Evolutionary conservation across 2,329 filamentous ascomycete genomes (phyloP), one percentile per base, ranked within the genome.

Genomic region (Phialophora expanda): DNA sequence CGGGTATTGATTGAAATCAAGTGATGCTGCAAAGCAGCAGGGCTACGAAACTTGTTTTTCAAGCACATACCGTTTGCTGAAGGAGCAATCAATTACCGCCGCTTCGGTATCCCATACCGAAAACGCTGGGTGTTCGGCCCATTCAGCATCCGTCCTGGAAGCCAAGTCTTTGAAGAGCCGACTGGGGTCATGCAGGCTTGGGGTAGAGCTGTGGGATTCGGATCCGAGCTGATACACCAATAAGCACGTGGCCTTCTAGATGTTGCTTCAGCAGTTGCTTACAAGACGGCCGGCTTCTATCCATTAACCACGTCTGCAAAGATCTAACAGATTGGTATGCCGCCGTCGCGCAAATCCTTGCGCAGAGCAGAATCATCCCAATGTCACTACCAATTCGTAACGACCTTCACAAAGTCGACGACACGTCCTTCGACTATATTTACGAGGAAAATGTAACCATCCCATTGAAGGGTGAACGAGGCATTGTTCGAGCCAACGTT

Each of bases 381-480:
- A 54, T 54, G 51, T 54, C 51, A 4, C 51, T 54, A n/a, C 51
- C 61, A 38, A 50, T 70, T 5, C 53, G 65, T 12, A 50, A 63
- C 48, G 66, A 71, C 41, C 61, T 71, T 63, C 56, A 62, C 50
- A 65, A 58, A 32, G 38, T 69, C 65, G 68, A 78, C 71, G 67
- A 76, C 46, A 71, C 75, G 28, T 74, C 75, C 3, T 78, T 76
- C 57, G 67, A 74, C 7, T 85, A 85, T 74, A 77, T 86, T 62
- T 83, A 79, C 70, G 81, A 84, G 64, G 76, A 84, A 66, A 83
- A 85, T 76, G 81, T 79, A 7, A 79, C 78, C 0, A 79, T 85
- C 7, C 72, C 76, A 3, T 69, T 83, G 22, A 81, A 80, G 64
- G 75, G 72, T 41, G 72, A 70, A 5, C 72, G 76, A 28, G 80